A percentile compares a stretch with the other conserved stretches of the same genome.
phyloP scores from a whole-genome alignment of 495 filamentous ascomycete species.

The Aspergillus olivimuriae region DNA sequence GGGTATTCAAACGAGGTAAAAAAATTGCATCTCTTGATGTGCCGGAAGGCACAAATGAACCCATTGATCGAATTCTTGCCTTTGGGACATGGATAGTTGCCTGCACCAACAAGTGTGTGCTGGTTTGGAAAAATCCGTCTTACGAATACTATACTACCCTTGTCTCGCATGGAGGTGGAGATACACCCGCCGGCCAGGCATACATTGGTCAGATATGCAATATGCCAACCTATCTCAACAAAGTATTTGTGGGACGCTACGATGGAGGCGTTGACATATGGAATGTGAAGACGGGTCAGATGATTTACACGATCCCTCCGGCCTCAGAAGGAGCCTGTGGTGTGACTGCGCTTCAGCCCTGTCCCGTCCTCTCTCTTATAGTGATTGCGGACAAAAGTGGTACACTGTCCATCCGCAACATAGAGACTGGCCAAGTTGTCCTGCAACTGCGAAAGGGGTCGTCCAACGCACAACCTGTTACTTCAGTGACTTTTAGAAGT shows the following conservation, averaged over 20 bases:
- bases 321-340: constrained; percentile 57
- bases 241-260: constrained; percentile 77
- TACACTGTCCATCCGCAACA: constrained; percentile 69
- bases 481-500: constrained; percentile 82
- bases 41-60: constrained; percentile 52
- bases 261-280: constrained; percentile 95
- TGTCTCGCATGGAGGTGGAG: constrained; percentile 37
- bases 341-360: constrained; percentile 77
- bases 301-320: constrained; percentile 78
- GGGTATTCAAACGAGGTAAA: constrained; percentile 93
- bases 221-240: constrained; percentile 93
- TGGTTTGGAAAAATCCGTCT: constrained; percentile 82
- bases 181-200: constrained; percentile 42
- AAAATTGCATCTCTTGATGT: constrained; percentile 67
- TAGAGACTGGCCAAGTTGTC: constrained; percentile 64
- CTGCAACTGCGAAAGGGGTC: constrained; percentile 57
- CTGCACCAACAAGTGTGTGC: constrained; percentile 65
- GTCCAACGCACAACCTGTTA: constrained; percentile 50
- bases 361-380: constrained; percentile 76
- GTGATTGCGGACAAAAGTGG: constrained; percentile 82
- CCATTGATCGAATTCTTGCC: constrained; percentile 69
- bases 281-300: constrained; percentile 87
- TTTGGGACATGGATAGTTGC: constrained; percentile 92
- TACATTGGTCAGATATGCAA: constrained; percentile 68
- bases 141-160: constrained; percentile 88